Evolutionary conservation across 176 grass and related monocot species (phyloP), one percentile per base, ranked within the genome.

Genomic region (Carex pumila): DNA sequence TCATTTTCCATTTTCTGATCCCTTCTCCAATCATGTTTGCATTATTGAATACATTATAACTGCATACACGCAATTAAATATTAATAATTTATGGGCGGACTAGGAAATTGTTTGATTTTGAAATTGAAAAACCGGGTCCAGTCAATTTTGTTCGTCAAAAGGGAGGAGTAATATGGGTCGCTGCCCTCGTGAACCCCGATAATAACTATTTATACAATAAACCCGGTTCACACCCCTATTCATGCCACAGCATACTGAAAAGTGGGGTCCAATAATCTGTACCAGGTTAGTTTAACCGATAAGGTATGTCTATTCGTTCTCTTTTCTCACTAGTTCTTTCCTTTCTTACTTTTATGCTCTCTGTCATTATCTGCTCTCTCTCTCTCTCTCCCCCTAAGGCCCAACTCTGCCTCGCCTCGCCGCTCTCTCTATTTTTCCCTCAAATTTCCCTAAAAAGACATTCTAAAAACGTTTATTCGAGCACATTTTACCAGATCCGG

Each of bases 331-430:
- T 83, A 50, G 36, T 69, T 68, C 81, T 52, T 82, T 82, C 32
- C 62, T 83, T 83, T 68, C 80, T 52, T 83, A 54, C 81, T 83
- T 83, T 83, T 83, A 83, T 83, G 64, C 61, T 83, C 81, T 83
- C 81, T 83, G 81, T 83, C 81, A 83, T 69, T 83, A 83, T 83
- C 81, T 83, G 81, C 81, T 83, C 81, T 83, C 45, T 47, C 41
- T 83, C 45, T 47, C 41, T 30, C 21, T 21, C 47, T 19, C 74
- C 15, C 45, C 43, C 37, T 52, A 53, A 83, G 41, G 69, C 61
- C 45, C 62, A 83, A 68, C 61, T 66, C 43, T 69, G 8, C 80
- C 39, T 13, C 39, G 30, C 31, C 31, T 67, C 30, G 8, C 18
- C 18, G 3, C 37, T 34, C 67, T 56, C 22, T 83, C 22, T 22